Conservation (phyloP, 163 green algal species). For the Chloromonas sp. region DNA sequence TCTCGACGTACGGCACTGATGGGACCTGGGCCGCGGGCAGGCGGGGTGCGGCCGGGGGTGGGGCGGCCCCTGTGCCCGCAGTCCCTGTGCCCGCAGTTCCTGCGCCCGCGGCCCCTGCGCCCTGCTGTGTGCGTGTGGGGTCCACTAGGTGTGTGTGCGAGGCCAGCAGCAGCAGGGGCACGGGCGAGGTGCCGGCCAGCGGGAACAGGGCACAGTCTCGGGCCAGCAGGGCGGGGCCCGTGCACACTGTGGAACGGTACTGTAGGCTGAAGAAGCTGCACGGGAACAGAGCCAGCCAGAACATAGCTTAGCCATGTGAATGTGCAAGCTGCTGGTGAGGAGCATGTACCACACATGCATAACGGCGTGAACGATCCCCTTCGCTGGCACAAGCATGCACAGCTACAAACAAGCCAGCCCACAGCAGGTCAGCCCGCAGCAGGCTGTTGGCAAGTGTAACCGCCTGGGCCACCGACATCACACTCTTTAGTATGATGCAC, state of each 20-base stretch:
- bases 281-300: background rate
- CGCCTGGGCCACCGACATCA: too few relatives aligned
- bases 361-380: too few relatives aligned
- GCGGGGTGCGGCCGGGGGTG: background rate
- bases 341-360: too few relatives aligned
- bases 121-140: background rate
- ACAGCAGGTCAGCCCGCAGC: too few relatives aligned
- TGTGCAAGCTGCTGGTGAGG: background rate
- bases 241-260: background rate
- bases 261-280: slow-evolving; percentile 2
- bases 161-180: background rate
- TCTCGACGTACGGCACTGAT: background rate
- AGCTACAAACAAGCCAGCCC: too few relatives aligned
- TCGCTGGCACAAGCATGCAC: too few relatives aligned
- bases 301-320: background rate
- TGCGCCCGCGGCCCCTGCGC: background rate
- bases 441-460: too few relatives aligned
- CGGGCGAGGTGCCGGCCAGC: background rate
- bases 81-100: background rate
- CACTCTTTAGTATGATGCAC: too few relatives aligned
- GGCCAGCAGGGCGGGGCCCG: background rate
- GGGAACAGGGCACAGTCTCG: slow-evolving; percentile 2
- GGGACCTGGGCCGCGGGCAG: background rate
- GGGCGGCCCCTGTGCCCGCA: background rate
- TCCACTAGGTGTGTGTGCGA: background rate